Conservation (phyloP, 306 rosid species). For the Sphenostylis stenocarpa region DNA sequence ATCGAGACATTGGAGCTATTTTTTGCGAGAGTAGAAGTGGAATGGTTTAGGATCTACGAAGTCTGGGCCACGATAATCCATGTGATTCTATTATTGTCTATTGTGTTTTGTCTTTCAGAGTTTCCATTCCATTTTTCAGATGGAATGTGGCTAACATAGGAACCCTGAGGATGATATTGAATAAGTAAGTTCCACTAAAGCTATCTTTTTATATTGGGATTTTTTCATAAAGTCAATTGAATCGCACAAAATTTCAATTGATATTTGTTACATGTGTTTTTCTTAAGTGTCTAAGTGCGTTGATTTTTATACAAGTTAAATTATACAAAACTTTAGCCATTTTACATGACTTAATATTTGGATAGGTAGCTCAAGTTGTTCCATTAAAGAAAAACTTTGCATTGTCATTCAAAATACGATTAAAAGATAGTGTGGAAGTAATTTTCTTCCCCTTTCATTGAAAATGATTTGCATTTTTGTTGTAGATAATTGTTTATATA, state of each 20-base stretch:
- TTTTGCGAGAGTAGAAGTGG: constrained; percentile 55
- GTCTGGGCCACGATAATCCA: constrained; percentile 47
- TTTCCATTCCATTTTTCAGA: constrained; percentile 46
- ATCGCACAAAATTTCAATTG: not conserved
- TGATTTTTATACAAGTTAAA: not conserved
- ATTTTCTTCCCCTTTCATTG: not conserved
- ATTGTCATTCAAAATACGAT: not conserved
- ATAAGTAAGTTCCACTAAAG: constrained; percentile 57
- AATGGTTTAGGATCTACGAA: constrained; percentile 56
- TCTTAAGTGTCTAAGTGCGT: not conserved
- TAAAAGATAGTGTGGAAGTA: not conserved
- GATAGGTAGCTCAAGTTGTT: not conserved
- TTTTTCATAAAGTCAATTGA: not conserved
- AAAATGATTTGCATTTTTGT: not conserved
- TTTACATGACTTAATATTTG: not conserved
- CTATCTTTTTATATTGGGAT: not conserved
- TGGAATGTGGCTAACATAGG: constrained; percentile 64
- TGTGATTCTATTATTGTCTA: constrained; percentile 55
- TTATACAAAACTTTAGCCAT: not conserved
- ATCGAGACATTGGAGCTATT: constrained; percentile 19
- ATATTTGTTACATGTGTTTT: not conserved
- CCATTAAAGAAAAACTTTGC: not conserved
- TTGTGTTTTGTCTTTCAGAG: constrained; percentile 41
- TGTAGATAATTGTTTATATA: not conserved
- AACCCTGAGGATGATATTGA: constrained; percentile 55